Evolutionary conservation across 2,329 filamentous ascomycete species (phyloP).

Genomic region (Aureobasidium subglaciale): DNA sequence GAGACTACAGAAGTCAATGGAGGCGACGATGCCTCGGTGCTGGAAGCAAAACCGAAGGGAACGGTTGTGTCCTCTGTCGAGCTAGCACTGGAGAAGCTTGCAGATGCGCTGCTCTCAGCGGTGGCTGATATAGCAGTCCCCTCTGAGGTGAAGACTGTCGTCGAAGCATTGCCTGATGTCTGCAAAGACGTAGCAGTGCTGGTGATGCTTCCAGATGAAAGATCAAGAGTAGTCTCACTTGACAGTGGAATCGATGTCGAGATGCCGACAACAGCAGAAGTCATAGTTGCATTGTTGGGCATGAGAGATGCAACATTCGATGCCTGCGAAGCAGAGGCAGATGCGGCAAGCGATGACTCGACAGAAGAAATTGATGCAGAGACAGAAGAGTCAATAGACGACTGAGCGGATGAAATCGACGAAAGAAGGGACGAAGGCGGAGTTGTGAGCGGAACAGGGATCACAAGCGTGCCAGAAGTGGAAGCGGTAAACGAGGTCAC

Average conservation of each 20-base stretch:
- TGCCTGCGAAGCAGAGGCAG: slow-evolving; percentile 5
- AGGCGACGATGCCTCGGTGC: slow-evolving; percentile 1
- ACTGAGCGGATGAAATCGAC: slow-evolving; percentile 14
- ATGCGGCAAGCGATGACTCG: not conserved
- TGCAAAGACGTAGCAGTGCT: not conserved
- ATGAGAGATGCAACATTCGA: slow-evolving; percentile 8
- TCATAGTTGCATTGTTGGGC: slow-evolving; percentile 6
- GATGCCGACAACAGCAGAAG: not conserved
- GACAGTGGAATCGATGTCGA: slow-evolving; percentile 10
- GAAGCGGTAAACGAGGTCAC: slow-evolving; percentile 11
- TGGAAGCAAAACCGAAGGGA: not conserved
- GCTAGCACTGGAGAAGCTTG: not conserved
- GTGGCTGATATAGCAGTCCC: slow-evolving; percentile 5
- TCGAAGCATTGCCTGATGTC: not conserved
- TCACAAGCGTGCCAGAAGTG: slow-evolving; percentile 19
- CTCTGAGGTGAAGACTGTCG: not conserved
- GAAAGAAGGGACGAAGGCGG: slow-evolving; percentile 15
- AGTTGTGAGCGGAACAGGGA: slow-evolving; percentile 21
- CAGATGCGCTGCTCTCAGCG: slow-evolving; percentile 3
- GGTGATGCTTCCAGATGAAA: not conserved
- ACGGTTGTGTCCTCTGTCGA: not conserved
- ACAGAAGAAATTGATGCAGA: slow-evolving; percentile 12
- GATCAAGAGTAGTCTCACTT: not conserved
- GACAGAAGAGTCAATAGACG: slow-evolving; percentile 10
- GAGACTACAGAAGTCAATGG: not conserved